Base-by-base conservation (phyloP, 495 filamentous ascomycete species). In the Daldinia concentrica region DNA sequence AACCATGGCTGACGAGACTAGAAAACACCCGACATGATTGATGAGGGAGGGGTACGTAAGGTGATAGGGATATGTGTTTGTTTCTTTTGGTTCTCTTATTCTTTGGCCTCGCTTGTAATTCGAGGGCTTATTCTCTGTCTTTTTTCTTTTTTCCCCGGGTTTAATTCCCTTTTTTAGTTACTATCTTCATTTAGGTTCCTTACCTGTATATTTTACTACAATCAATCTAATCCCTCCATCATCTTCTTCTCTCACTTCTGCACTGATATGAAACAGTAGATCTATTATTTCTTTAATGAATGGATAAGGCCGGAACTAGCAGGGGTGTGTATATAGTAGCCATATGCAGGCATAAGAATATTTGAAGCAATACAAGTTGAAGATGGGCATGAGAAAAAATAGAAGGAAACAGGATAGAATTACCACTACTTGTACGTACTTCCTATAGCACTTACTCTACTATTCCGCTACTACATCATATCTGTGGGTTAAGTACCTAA, bases 1-100 rank as follows among this genome's bases (percentile, higher is more conserved):
- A 73, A 73, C 70, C 64, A 68, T 60, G 60, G 70, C 70, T 73
- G 70, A 73, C 43, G 43, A 48, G 65, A 73, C 60, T 68, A 72
- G 66, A 71, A 71, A 69, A 73, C 64, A 76, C 59, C 65, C 65
- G 70, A 68, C 57, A 27, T 58, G 50, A 64, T 37, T 17, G 64
- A 59, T 57, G 58, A 27, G 50, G 64, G 57, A 68, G 54, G 43
- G 54, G 59, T 64, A 36, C 54, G 54, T 36, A 58, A 32, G 17
- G 27, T 11, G 27, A 37, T 58, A 24, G 30, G 56, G 19, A 22
- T 24, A 37, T 24, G 34, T 58, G 57, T 62, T 68, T 62, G 43
- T 62, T 62, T 51, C 37, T 36, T 39, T 62, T 37, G 6, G 27
- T 12, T 66, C 24, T 50, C 48, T 17, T 17, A 8, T 34, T 66